Evolutionary conservation across 495 filamentous ascomycete genomes (phyloP), one percentile per base, ranked within the genome.

Genomic region (Lepraria neglecta): DNA sequence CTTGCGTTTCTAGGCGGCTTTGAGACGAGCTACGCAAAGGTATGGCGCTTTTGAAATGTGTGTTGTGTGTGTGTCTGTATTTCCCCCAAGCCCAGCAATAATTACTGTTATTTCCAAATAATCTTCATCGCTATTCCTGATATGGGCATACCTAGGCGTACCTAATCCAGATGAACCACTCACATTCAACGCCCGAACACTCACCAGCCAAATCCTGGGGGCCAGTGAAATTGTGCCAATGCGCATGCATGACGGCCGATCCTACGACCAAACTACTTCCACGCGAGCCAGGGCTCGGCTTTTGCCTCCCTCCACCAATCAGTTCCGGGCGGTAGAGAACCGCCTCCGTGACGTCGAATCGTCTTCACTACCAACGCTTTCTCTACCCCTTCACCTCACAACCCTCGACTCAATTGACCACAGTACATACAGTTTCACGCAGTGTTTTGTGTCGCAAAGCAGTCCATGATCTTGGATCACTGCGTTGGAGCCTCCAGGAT

Each of bases 291-390:
- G 58, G n/a, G 44, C 58, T 60, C 65, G 61, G 61, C 55, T 59
- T 58, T 54, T 53, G 19, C 30, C 52, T 44, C 44, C 52, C 35
- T 52, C 53, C 35, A 33, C 65, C 65, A 67, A 67, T 64, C 45
- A 64, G 12, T 33, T 59, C 38, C 47, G 19, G 21, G 62, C 65
- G 62, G 65, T 52, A 67, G 58, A 52, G 52, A 51, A 45, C 46
- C 62, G 33, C 52, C 58, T 58, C n/a, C 45, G 52, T 67, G 65
- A 67, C 65, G 61, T 67, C 63, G 56, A 61, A 61, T 54, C 38
- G 33, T 40, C 35, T 60, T 30, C 4, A 45, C 3, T 45, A 15
- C 24, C 42, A 58, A 14, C 30, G 19, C 24, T 30, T 45, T 40
- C 43, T 21, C n/a, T 50, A 10, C 6, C 33, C 28, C 15, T 52